Conservation (phyloP, 371 early-diverging fungal genomes). For the Dinochytrium kinnereticum region DNA sequence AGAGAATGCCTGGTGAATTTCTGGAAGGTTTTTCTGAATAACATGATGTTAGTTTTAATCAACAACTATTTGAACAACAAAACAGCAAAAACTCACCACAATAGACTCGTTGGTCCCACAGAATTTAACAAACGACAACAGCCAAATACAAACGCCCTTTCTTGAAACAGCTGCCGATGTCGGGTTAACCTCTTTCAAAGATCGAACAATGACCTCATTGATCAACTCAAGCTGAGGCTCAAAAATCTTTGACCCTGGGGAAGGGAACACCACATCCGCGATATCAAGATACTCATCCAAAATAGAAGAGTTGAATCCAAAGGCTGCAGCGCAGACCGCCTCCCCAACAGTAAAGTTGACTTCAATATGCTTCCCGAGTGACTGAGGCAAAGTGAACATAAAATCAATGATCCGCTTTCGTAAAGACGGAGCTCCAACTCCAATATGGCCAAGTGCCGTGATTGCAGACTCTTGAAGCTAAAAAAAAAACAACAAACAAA, state of each 20-base stretch:
- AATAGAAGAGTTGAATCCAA: conserved; percentile 74
- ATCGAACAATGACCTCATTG: conserved; percentile 55
- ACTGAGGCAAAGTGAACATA: conserved; percentile 66
- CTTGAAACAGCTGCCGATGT: conserved; percentile 57
- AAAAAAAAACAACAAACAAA: conserved; percentile 18
- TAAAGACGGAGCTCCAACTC: conserved; percentile 57
- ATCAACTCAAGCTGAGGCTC: conserved; percentile 32
- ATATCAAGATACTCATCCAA: conserved; percentile 72
- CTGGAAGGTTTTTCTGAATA: conserved; percentile 21
- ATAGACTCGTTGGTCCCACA: conserved; percentile 39
- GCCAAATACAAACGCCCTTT: conserved; percentile 86
- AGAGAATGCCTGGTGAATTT: conserved; percentile 66
- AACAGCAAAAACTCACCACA: conserved; percentile 19
- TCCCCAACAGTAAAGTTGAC: conserved; percentile 85
- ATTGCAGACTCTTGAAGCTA: conserved; percentile 72
- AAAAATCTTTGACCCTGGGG: conserved; percentile 1
- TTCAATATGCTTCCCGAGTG: conserved; percentile 77
- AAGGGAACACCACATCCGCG: conserved; percentile 50
- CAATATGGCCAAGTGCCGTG: conserved; percentile 71
- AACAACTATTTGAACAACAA: not conserved
- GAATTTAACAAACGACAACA: conserved; percentile 81
- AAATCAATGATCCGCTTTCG: conserved; percentile 54
- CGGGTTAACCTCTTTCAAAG: conserved; percentile 57
- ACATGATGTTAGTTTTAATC: too few relatives aligned
- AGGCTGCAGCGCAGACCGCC: conserved; percentile 69